Percentiles rank a stretch among this genome's conserved stretches.
Conservation (phyloP, 257 asterid species). For the Rubia yunnanensis region DNA sequence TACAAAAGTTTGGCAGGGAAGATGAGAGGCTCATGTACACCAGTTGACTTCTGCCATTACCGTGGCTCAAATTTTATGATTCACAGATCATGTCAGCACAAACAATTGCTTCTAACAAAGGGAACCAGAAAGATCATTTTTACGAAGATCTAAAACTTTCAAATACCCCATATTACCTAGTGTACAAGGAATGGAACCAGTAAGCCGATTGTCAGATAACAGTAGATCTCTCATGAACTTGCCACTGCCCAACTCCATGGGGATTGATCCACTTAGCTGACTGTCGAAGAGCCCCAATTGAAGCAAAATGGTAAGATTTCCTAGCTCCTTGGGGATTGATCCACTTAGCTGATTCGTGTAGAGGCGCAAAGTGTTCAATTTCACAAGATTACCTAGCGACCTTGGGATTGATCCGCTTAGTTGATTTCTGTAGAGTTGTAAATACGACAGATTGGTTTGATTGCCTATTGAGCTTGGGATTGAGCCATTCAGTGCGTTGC, state of each 20-base stretch:
- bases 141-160: neutral
- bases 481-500: neutral
- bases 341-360: neutral
- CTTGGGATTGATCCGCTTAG: neutral
- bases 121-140: too few species aligned
- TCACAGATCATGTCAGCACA: too few species aligned
- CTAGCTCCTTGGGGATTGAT: conserved; percentile 8
- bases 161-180: too few species aligned
- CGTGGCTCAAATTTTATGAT: too few species aligned
- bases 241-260: too few species aligned
- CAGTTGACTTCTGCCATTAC: too few species aligned
- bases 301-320: neutral
- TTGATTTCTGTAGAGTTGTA: neutral
- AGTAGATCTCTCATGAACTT: too few species aligned
- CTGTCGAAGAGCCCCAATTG: neutral
- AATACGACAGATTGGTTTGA: neutral
- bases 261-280: neutral
- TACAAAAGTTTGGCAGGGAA: too few species aligned
- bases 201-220: too few species aligned
- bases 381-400: neutral
- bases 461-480: neutral
- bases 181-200: too few species aligned
- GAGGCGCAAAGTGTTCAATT: conserved; percentile 1
- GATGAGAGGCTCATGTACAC: too few species aligned
- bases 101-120: too few species aligned